Evolutionary conservation across 805 yeast species (phyloP), one percentile per base, ranked within the genome.

Genomic region (Metschnikowia similis): DNA sequence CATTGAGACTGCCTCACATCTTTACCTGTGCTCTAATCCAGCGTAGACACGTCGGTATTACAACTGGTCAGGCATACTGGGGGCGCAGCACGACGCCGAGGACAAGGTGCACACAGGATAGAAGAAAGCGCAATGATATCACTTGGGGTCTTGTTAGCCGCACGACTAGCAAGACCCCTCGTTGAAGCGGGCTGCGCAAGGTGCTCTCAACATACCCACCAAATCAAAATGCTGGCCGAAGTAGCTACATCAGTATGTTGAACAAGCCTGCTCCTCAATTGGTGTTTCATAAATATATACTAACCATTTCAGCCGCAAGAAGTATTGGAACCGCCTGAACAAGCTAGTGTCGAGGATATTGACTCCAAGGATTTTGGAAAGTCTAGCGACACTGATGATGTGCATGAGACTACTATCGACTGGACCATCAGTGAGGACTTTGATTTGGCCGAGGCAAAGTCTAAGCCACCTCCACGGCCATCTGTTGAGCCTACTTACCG

Each of bases 401-500:
- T 48, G 21, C 43, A 45, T 2, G 54, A 52, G 38, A 45, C 53
- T 35, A 53, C 57, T 6, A 31, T 48, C 10, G 66, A 63, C 36
- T 58, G 60, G 58, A 60, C 60, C 8, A 69, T 74, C 11, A 69
- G 75, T 51, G 75, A 70, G 44, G 74, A 73, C 50, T 66, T 60
- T 40, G 77, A 72, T 51, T 54, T 64, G 42, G 48, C 66, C 3
- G 60, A 62, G 35, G 66, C 65, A 41, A 65, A 59, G 32, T 58
- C 66, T 7, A 69, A 70, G 51, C 76, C 77, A 4, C 65, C 66
- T 1, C 71, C 76, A n/a, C 64, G 89, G 64, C 65, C 69, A 35
- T 67, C 85, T 2, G 81, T 80, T 45, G 82, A 76, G 48, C 86
- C 87, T 28, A 81, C 92, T 2, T 86, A 80, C 61, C 80, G 88